These are phyloP conservation scores for Priceomyces melissophilus DNA, from an alignment of 805 yeast genomes.

Conservation along the genomic window DNA sequence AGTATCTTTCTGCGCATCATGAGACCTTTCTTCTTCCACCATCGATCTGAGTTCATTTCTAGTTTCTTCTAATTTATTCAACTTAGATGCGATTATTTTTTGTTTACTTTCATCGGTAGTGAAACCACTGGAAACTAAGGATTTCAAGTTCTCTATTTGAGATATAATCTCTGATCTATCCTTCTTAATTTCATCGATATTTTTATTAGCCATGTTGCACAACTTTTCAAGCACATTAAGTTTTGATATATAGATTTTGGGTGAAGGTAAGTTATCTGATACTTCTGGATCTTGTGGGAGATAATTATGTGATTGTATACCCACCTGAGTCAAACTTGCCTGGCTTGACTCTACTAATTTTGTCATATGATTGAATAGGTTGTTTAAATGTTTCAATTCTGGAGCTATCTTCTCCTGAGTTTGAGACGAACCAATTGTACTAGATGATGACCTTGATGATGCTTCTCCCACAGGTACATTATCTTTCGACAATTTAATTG, in stretches of 20 bases:
- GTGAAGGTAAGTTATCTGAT: slow-evolving; percentile 38
- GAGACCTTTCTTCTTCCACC: slow-evolving; percentile 12
- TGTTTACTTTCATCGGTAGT: slow-evolving; percentile 33
- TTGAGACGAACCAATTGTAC: not conserved
- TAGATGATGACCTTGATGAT: not conserved
- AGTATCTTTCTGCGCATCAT: slow-evolving; percentile 4
- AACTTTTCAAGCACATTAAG: slow-evolving; percentile 37
- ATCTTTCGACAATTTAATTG: slow-evolving; percentile 17
- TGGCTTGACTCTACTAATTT: slow-evolving; percentile 24
- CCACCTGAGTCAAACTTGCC: slow-evolving; percentile 37
- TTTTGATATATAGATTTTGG: slow-evolving; percentile 35
- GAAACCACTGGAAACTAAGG: slow-evolving; percentile 21
- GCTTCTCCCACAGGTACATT: slow-evolving; percentile 7
- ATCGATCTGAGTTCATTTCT: slow-evolving; percentile 31
- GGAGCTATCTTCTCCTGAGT: slow-evolving; percentile 17
- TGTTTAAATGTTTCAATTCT: slow-evolving; percentile 32
- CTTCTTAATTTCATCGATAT: slow-evolving; percentile 28
- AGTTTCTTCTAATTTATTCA: slow-evolving; percentile 24
- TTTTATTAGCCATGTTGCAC: slow-evolving; percentile 28
- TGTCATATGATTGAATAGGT: slow-evolving; percentile 24
- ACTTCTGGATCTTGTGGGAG: slow-evolving; percentile 31
- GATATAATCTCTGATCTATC: slow-evolving; percentile 24
- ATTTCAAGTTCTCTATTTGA: slow-evolving; percentile 23
- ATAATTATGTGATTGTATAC: slow-evolving; percentile 33
- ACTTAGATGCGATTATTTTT: slow-evolving; percentile 25